Conservation (phyloP, 371 early-diverging fungal species). For the Zychaea mexicana region DNA sequence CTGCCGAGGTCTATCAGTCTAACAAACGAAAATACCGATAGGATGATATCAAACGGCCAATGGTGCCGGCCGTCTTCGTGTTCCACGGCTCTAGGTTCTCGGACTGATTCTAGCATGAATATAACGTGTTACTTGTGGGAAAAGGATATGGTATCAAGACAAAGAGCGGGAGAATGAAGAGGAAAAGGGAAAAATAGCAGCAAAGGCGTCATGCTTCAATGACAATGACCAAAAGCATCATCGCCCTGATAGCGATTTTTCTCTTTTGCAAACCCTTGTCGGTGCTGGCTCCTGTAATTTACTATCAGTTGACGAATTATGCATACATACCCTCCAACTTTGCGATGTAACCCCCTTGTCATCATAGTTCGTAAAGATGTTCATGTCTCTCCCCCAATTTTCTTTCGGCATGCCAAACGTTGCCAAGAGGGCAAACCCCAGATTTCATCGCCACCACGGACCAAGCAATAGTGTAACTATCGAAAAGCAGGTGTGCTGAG, state of each 20-base stretch:
- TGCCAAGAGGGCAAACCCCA: constrained; percentile 3
- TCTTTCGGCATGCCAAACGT: not conserved
- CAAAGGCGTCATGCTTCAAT: not conserved
- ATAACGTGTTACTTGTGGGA: not conserved
- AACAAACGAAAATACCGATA: constrained; percentile 5
- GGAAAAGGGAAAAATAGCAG: not conserved
- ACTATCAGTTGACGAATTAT: not conserved
- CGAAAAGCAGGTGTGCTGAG: not conserved
- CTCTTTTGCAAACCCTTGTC: not conserved
- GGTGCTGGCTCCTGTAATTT: not conserved
- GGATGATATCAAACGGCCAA: constrained; percentile 12
- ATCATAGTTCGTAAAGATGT: not conserved
- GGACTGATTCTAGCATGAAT: not conserved
- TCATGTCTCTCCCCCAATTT: not conserved
- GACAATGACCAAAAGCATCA: not conserved
- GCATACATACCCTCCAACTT: not conserved
- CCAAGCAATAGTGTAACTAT: constrained; percentile 1
- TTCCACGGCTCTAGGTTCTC: not conserved
- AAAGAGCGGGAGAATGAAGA: not conserved
- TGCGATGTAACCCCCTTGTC: not conserved
- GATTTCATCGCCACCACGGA: constrained; percentile 2
- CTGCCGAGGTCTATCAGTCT: constrained; percentile 7
- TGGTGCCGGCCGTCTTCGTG: not conserved
- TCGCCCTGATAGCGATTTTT: not conserved
- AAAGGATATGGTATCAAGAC: not conserved